Base-by-base conservation (phyloP, 1,284 basidiomycete genomes). In the Microbotryomycetes sp. region DNA sequence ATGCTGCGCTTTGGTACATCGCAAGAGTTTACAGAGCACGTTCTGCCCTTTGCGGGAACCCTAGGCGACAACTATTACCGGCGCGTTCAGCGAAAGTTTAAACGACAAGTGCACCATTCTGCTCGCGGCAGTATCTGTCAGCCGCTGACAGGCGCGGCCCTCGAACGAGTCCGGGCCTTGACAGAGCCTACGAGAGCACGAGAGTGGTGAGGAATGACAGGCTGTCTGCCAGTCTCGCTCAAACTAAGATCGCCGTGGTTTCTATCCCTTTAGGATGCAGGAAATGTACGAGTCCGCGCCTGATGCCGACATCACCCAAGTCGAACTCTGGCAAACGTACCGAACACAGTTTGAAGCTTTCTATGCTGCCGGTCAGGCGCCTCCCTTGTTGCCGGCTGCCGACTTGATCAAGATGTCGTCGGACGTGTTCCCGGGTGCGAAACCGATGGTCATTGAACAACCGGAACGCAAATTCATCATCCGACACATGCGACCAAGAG, bases 281-380 rank as follows among this genome's bases (percentile, higher is more conserved):
- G 74, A 78, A 11, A 85, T 90, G 80, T 92, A 90, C 70, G 79
- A 85, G 11, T 77, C 82, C 23, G 83, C 84, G 60, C 73, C 82
- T 1, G 82, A 85, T 2, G 83, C 84, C 7, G 88, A 91, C 70
- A 78, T 92, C 51, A 90, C 89, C 0, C 90, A 93, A 75, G 88
- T 91, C 57, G 87, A 89, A 65, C 88, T 93, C 66, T 93, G 89
- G 89, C 88, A 83, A 60, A 78, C 89, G 15, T 93, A 93, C 76
- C 86, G 87, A 70, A 85, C 88, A 61, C 73, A 76, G 56, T 76
- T 76, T 49, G 66, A 70, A n/a, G 57, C 62, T 6, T 57, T 58
- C 30, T 59, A 68, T 80, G 78, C 0, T 88, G 87, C 70, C 76
- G 79, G 13, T 81, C 81, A 1, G 80, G 78, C 79, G 49, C 77